These are phyloP conservation scores for Cryptosporidium canis DNA, from an alignment of 169 alveolate genomes.

Conservation along the genomic window DNA sequence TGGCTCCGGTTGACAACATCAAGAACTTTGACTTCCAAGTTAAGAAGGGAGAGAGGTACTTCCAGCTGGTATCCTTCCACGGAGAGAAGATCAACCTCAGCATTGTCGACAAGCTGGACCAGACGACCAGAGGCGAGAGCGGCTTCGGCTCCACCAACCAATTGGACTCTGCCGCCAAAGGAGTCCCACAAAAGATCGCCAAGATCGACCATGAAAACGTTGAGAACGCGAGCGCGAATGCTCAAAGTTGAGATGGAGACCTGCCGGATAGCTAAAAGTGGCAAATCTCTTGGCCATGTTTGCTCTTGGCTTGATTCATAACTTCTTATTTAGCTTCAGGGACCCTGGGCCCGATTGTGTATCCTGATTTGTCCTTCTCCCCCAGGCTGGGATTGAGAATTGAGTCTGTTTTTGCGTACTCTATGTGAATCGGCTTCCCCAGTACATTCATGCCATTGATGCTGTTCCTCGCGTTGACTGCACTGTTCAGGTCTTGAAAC, in stretches of 20 bases:
- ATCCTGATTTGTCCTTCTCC: background rate
- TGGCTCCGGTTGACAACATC: constrained; percentile 89
- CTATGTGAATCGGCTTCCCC: constrained; percentile 52
- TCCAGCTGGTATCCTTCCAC: constrained; percentile 87
- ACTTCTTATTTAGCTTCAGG: background rate
- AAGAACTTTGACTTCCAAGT: constrained; percentile 84
- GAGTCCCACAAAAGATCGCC: background rate
- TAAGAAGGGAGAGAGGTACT: constrained; percentile 79
- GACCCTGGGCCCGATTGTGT: constrained; percentile 10
- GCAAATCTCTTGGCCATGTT: too few species aligned
- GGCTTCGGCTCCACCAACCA: constrained; percentile 89
- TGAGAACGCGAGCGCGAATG: background rate
- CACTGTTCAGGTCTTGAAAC: constrained; percentile 46
- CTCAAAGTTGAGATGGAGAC: too few species aligned
- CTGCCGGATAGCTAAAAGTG: too few species aligned
- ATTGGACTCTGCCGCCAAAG: constrained; percentile 3
- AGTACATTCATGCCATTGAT: constrained; percentile 31
- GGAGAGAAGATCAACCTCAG: constrained; percentile 87
- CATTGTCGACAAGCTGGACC: constrained; percentile 85
- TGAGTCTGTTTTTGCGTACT: constrained; percentile 29
- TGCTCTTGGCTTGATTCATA: too few species aligned
- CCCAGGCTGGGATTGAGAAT: background rate
- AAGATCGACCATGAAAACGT: background rate
- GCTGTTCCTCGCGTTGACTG: constrained; percentile 41
- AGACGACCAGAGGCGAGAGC: constrained; percentile 87